Evolutionary conservation across 495 filamentous ascomycete species (phyloP), one percentile per base, ranked within the genome.

Genomic region (Evansstolkia leycettana): DNA sequence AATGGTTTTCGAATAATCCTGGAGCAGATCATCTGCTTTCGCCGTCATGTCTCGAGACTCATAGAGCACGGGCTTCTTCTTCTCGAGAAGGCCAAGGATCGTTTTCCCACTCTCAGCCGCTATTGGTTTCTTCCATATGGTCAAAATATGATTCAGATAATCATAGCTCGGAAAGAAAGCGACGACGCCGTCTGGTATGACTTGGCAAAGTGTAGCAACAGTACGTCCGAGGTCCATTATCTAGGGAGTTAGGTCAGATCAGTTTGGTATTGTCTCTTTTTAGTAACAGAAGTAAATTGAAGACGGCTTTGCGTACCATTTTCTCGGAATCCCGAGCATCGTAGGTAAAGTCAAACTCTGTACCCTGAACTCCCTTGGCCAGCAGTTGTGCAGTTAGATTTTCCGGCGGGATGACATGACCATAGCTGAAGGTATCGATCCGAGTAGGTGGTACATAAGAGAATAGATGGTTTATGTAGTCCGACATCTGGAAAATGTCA

Each of bases 91-190:
- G 27, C 46, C 24, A 24, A 62, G 50, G 0, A 51, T 38, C 0
- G 54, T 61, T 34, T 50, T 47, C 17, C 47, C 50, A 10, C 42
- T 52, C 14, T 50, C 51, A 31, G 50, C 50, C 13, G 33, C 28
- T 17, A 52, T 46, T 3, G 55, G 48, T 32, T 54, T 60, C 41
- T 75, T 73, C 89, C 88, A 94, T 3, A 68, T 57, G 16, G 44
- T 48, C 23, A 84, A 52, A 23, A 93, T 80, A 24, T 76, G 71
- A 34, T 82, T 75, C 3, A 98, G 69, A 54, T 94, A 95, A 16
- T 80, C 72, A 58, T 96, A 95, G 51, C 84, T 90, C 13, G 92
- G 87, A 46, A 98, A 95, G 55, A 98, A 98, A 6, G 89, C 78
- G n/a, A 96, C 86, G 9, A 96, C 70, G 9, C 90, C 90, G 43